phyloP scores from a whole-genome alignment of 805 yeast species.

The Myxozyma mucilagina region DNA sequence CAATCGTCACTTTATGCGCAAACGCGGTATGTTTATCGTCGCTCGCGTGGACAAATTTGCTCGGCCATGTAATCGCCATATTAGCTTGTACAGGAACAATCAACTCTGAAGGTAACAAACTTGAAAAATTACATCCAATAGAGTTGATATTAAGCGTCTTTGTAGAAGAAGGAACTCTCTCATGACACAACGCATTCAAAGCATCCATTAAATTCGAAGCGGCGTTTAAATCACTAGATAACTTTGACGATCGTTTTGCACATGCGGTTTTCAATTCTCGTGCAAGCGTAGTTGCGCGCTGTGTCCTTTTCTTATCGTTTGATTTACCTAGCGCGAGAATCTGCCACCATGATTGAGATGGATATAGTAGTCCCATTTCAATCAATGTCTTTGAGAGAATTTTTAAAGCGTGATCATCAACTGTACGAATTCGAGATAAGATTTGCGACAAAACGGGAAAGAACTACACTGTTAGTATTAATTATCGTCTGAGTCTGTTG shows the following conservation, averaged over 20 bases:
- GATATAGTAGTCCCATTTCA: slow-evolving; percentile 62
- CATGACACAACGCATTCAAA: slow-evolving; percentile 7
- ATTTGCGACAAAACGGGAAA: slow-evolving; percentile 84
- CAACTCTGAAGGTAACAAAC: slow-evolving; percentile 7
- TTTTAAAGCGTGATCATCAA: slow-evolving; percentile 55
- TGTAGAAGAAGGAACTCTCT: not conserved
- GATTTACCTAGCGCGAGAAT: slow-evolving; percentile 71
- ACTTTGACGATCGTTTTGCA: not conserved
- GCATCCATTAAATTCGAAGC: slow-evolving; percentile 13
- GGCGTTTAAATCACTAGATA: not conserved
- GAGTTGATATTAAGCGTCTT: slow-evolving; percentile 4
- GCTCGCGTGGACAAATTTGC: slow-evolving; percentile 47
- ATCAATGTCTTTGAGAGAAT: slow-evolving; percentile 60
- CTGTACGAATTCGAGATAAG: slow-evolving; percentile 72
- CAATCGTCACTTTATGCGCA: slow-evolving; percentile 36
- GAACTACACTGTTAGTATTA: slow-evolving; percentile 47
- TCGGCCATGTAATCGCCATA: slow-evolving; percentile 65
- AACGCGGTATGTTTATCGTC: slow-evolving; percentile 48
- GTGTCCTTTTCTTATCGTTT: slow-evolving; percentile 47
- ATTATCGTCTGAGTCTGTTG: not conserved
- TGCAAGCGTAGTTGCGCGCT: slow-evolving; percentile 41
- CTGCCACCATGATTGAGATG: slow-evolving; percentile 84
- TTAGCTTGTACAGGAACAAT: slow-evolving; percentile 41
- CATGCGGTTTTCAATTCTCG: slow-evolving; percentile 4
- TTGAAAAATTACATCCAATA: not conserved